Evolutionary conservation across 1,284 basidiomycete genomes (phyloP).

Genomic region (Leccinum subspadiceum): DNA sequence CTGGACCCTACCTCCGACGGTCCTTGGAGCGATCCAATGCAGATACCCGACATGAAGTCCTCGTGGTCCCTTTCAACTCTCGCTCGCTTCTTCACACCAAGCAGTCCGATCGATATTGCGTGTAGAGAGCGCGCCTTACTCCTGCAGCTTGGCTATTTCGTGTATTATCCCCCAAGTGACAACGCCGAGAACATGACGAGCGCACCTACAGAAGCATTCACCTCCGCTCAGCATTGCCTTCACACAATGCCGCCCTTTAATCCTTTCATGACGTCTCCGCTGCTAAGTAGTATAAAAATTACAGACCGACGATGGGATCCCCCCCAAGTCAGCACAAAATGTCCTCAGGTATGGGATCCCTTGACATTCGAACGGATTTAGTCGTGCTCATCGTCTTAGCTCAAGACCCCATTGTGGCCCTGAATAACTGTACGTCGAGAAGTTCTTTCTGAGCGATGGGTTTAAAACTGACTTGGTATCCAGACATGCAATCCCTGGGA

Average conservation of each 20-base stretch:
- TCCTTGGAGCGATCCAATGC: conserved; percentile 36
- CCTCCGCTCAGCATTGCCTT: conserved; percentile 32
- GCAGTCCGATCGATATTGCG: conserved; percentile 36
- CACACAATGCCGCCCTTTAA: conserved; percentile 27
- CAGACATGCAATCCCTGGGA: conserved; percentile 53
- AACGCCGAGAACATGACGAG: conserved; percentile 33
- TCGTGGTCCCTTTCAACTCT: conserved; percentile 31
- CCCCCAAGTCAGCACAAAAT: conserved; percentile 20
- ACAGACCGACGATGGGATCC: conserved; percentile 14
- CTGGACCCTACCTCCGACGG: conserved; percentile 23
- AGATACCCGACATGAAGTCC: conserved; percentile 40
- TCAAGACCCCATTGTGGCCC: conserved; percentile 35
- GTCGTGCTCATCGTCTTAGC: conserved; percentile 19
- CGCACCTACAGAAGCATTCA: conserved; percentile 22
- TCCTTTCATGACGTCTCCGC: conserved; percentile 21
- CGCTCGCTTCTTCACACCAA: conserved; percentile 36
- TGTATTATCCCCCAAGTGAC: conserved; percentile 25
- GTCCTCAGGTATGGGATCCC: conserved; percentile 23
- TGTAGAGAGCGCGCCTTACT: conserved; percentile 32
- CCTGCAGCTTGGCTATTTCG: conserved; percentile 33
- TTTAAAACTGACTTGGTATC: conserved; percentile 5
- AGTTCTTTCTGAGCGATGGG: neutral
- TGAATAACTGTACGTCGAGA: conserved; percentile 45
- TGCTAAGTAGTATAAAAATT: conserved; percentile 29
- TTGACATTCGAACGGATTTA: neutral